Conservation (phyloP, 305 asterid species). For the Fraxinus baroniana region DNA sequence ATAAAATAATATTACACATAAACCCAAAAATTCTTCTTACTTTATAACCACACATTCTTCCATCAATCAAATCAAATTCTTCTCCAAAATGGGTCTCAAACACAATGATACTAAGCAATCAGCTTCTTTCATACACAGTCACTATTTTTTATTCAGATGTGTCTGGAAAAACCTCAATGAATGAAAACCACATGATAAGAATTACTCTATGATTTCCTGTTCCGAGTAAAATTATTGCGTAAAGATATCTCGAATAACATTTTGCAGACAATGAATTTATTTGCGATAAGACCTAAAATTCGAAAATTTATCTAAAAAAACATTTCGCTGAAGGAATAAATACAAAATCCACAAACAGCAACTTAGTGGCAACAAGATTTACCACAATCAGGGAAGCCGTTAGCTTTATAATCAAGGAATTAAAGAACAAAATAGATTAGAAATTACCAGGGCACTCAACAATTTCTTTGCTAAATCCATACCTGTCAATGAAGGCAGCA, state of each 20-base stretch:
- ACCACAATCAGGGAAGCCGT: slow-evolving; percentile 11
- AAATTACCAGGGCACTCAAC: slow-evolving; percentile 95
- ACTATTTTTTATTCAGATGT: background rate
- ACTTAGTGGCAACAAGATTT: slow-evolving; percentile 8
- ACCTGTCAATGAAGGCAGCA: slow-evolving; percentile 52
- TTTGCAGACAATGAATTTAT: background rate
- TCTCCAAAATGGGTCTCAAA: too few relatives aligned
- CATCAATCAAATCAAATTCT: too few relatives aligned
- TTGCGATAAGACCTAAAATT: background rate
- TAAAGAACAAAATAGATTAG: slow-evolving; percentile 16
- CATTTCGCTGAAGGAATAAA: slow-evolving; percentile 4
- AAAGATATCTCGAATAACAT: slow-evolving; percentile 3
- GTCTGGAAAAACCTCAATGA: background rate
- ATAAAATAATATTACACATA: too few relatives aligned
- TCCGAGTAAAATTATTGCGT: background rate
- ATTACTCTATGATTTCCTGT: background rate
- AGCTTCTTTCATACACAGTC: background rate
- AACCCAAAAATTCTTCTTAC: too few relatives aligned
- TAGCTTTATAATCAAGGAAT: slow-evolving; percentile 4
- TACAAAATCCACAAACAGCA: background rate
- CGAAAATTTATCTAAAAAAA: background rate
- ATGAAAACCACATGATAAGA: background rate
- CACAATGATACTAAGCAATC: background rate
- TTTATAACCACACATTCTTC: too few relatives aligned
- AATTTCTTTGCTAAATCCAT: slow-evolving; percentile 85